Evolutionary conservation across 106 monocot genomes (phyloP).

Genomic region (Platanthera guangdongensis): DNA sequence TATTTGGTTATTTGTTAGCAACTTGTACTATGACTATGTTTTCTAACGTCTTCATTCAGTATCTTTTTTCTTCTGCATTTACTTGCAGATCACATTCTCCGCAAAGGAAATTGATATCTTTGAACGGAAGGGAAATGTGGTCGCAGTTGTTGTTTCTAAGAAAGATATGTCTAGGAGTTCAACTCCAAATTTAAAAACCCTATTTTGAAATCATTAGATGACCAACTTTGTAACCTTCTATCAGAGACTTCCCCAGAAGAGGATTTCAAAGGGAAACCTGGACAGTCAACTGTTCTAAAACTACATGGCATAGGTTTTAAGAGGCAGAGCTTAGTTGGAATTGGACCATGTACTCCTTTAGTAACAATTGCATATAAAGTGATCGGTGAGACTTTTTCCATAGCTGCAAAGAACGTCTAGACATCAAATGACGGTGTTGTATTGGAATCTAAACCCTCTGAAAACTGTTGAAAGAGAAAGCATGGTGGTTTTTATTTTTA

Average conservation of each 20-base stretch:
- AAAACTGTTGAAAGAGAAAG: no score
- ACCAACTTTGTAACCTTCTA: conserved; percentile 59
- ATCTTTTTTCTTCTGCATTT: no score
- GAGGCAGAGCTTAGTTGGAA: conserved; percentile 61
- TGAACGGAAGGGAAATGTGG: conserved; percentile 90
- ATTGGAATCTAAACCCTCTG: no score
- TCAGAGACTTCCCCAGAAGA: conserved; percentile 70
- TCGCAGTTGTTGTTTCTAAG: conserved; percentile 75
- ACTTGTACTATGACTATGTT: no score
- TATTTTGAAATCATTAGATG: conserved; percentile 66
- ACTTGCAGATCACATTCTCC: conserved; percentile 64
- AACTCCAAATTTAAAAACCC: conserved; percentile 67
- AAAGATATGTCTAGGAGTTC: conserved; percentile 74
- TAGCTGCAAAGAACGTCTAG: no score
- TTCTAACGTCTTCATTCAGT: no score
- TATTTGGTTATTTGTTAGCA: no score
- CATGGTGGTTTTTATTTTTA: no score
- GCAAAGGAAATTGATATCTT: conserved; percentile 65
- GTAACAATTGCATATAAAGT: conserved; percentile 27
- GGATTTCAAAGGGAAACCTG: conserved; percentile 87
- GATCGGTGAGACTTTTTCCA: conserved; percentile 75
- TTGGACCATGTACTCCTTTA: conserved; percentile 35
- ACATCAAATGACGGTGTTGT: no score
- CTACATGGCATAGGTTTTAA: conserved; percentile 71
- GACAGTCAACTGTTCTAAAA: conserved; percentile 76